Percentiles rank a stretch among this genome's conserved stretches.
phyloP scores from a whole-genome alignment of 257 asterid species.

The Sherardia arvensis region DNA sequence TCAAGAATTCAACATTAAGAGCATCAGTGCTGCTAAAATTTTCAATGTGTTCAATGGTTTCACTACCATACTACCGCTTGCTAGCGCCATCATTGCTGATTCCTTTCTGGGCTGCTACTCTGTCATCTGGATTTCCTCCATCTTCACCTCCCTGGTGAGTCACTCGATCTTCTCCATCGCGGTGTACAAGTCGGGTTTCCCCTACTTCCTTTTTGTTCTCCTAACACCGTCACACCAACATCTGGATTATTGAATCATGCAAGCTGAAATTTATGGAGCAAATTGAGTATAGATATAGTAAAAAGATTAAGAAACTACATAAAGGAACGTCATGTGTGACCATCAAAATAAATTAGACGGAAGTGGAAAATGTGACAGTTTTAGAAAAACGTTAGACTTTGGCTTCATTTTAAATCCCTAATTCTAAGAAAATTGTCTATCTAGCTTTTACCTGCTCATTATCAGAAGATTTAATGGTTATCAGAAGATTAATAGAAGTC shows the following conservation, averaged over 20 bases:
- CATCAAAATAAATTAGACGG: too few species aligned
- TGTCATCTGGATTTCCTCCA: conserved; percentile 67
- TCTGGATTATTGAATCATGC: neutral
- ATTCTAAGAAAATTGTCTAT: too few species aligned
- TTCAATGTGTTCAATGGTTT: conserved; percentile 62
- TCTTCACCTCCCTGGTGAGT: conserved; percentile 54
- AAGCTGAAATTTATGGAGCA: too few species aligned
- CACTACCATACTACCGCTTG: conserved; percentile 57
- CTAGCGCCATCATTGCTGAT: conserved; percentile 70
- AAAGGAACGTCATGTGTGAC: too few species aligned
- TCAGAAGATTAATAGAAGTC: too few species aligned
- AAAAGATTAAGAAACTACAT: too few species aligned
- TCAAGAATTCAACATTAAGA: conserved; percentile 61
- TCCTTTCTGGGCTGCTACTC: conserved; percentile 62
- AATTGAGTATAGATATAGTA: too few species aligned
- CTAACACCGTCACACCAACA: neutral
- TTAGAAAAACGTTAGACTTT: too few species aligned
- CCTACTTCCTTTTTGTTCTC: neutral
- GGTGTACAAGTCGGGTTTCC: neutral
- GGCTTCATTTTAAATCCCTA: too few species aligned
- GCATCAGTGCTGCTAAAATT: conserved; percentile 67
- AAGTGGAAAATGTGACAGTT: too few species aligned
- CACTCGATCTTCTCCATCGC: neutral
- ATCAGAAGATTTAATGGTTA: too few species aligned
- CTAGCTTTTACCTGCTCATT: too few species aligned